phyloP scores from a whole-genome alignment of 768 basidiomycete species.

The Holtermanniella nyarrowii region DNA sequence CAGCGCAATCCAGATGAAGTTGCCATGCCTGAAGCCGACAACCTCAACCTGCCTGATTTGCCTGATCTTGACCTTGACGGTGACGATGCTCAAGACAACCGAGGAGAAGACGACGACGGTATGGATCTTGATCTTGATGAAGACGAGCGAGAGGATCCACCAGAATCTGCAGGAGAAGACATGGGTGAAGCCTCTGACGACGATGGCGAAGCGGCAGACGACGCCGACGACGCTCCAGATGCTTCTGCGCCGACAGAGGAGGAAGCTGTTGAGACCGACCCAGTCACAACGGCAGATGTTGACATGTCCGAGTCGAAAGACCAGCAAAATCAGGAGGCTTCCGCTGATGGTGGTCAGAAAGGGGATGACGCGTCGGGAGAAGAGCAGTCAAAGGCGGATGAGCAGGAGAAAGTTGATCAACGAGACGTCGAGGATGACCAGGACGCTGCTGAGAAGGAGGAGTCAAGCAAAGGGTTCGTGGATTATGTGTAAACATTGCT shows the following conservation, averaged over 20 bases:
- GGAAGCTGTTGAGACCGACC: constrained; percentile 28
- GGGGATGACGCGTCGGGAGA: constrained; percentile 6
- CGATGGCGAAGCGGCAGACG: constrained; percentile 17
- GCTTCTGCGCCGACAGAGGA: constrained; percentile 33
- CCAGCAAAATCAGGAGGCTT: constrained; percentile 29
- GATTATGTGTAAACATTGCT: background rate
- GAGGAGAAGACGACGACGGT: constrained; percentile 29
- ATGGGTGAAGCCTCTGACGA: constrained; percentile 20
- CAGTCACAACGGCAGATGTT: constrained; percentile 18
- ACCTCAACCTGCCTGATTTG: constrained; percentile 81
- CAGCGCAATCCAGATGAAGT: constrained; percentile 56
- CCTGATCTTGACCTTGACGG: constrained; percentile 66
- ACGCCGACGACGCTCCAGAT: constrained; percentile 30
- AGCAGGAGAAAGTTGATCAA: constrained; percentile 42
- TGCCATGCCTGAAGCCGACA: constrained; percentile 64
- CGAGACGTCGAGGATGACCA: constrained; percentile 21
- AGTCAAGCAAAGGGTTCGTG: constrained; percentile 25
- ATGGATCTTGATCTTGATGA: constrained; percentile 37
- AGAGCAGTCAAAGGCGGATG: constrained; percentile 28
- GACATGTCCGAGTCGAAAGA: constrained; percentile 32
- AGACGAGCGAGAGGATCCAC: constrained; percentile 40
- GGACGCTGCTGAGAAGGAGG: constrained; percentile 18
- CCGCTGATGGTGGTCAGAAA: constrained; percentile 17
- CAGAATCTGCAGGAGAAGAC: constrained; percentile 22
- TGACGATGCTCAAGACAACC: constrained; percentile 22